Evolutionary conservation across 1,284 basidiomycete genomes (phyloP).

Genomic region (Leccinum griseonigrum): DNA sequence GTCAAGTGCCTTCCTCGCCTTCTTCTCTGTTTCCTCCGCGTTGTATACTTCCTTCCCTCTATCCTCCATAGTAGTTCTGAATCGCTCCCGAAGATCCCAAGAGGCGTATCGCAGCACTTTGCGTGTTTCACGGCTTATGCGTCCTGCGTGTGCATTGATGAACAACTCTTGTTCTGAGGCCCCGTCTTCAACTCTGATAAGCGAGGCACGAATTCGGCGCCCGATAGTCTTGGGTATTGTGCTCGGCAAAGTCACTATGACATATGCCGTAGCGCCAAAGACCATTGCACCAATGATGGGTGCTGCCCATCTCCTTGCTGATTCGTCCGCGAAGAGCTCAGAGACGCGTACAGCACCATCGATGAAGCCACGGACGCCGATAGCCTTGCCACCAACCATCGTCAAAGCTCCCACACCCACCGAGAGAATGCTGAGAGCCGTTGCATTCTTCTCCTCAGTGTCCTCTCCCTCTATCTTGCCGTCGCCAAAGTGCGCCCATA

Average conservation of each 20-base stretch:
- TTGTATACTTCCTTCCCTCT: constrained; percentile 72
- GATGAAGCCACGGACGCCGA: constrained; percentile 77
- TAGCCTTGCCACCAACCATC: constrained; percentile 77
- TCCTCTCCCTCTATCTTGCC: constrained; percentile 37
- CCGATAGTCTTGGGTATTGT: constrained; percentile 93
- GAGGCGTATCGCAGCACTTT: constrained; percentile 93
- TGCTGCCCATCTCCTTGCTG: constrained; percentile 83
- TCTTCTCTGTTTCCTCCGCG: constrained; percentile 73
- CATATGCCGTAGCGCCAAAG: constrained; percentile 77
- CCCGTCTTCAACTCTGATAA: constrained; percentile 44
- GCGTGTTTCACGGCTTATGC: constrained; percentile 85
- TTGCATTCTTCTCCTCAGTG: constrained; percentile 55
- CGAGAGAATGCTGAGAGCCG: constrained; percentile 70
- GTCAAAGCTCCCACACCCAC: constrained; percentile 86
- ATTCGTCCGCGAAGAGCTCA: constrained; percentile 83
- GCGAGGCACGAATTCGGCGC: constrained; percentile 64
- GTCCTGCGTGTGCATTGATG: constrained; percentile 65
- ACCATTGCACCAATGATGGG: constrained; percentile 80
- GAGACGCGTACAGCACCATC: constrained; percentile 73
- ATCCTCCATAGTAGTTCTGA: constrained; percentile 80
- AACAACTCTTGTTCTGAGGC: constrained; percentile 51
- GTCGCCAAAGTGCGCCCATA: constrained; percentile 64
- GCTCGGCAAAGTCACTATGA: constrained; percentile 86
- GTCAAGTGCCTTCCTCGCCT: constrained; percentile 68
- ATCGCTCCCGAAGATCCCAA: constrained; percentile 88